Conservation (phyloP, 2,329 filamentous ascomycete genomes). For the Fusarium robinianum region DNA sequence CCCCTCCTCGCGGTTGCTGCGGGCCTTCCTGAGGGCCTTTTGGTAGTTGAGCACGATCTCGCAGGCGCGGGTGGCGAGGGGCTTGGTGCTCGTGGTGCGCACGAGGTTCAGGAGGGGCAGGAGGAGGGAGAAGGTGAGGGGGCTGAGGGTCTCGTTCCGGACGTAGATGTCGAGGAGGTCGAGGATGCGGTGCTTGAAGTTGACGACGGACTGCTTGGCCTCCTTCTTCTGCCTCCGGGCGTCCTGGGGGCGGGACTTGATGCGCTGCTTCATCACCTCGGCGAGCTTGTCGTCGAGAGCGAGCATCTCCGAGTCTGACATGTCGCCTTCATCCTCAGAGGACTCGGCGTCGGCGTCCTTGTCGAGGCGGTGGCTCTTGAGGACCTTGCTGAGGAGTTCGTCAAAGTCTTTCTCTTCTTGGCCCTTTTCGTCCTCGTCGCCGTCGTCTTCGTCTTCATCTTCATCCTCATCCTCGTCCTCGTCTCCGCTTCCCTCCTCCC, state of each 20-base stretch:
- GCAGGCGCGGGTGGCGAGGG: constrained; percentile 73
- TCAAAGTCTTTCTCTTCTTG: constrained; percentile 61
- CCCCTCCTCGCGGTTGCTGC: constrained; percentile 47
- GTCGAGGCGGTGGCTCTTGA: constrained; percentile 71
- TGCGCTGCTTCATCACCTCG: constrained; percentile 81
- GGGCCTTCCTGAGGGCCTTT: constrained; percentile 65
- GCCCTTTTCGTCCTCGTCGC: constrained; percentile 48
- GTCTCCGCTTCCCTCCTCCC: constrained; percentile 47
- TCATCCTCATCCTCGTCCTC: constrained; percentile 49
- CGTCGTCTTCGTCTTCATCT: constrained; percentile 51
- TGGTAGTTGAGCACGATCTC: constrained; percentile 75
- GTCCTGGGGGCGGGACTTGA: constrained; percentile 59
- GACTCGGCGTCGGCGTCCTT: constrained; percentile 60
- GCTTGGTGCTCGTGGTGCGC: constrained; percentile 75
- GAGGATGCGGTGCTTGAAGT: constrained; percentile 93
- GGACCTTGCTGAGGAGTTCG: constrained; percentile 74
- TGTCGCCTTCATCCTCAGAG: constrained; percentile 72
- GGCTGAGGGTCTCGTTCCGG: constrained; percentile 73
- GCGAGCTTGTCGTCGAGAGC: constrained; percentile 80
- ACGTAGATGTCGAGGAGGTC: constrained; percentile 86
- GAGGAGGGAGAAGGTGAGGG: constrained; percentile 70
- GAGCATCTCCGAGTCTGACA: constrained; percentile 97
- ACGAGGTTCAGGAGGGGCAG: constrained; percentile 77
- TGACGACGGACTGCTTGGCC: constrained; percentile 84
- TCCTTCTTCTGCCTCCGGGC: constrained; percentile 86